Conservation (phyloP, 2,329 filamentous ascomycete genomes). For the Emydomyces testavorans region DNA sequence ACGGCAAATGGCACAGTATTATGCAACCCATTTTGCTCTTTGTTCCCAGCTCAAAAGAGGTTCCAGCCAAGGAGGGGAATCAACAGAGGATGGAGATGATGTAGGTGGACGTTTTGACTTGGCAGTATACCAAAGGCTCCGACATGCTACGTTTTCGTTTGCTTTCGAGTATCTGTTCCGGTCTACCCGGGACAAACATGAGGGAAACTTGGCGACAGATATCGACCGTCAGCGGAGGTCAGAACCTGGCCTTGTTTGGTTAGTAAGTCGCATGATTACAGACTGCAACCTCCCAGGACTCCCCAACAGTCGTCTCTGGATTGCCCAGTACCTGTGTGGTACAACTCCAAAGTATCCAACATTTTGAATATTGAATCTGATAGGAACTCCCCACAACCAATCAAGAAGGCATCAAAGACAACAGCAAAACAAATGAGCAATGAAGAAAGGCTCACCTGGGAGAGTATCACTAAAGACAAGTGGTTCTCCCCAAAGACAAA, state of each 20-base stretch:
- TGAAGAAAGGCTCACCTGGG: too few species aligned
- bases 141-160: not conserved
- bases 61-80: not conserved
- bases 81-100: not conserved
- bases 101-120: not conserved
- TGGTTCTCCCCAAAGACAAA: too few species aligned
- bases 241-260: not conserved
- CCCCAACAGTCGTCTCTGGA: too few species aligned
- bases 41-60: not conserved
- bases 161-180: not conserved
- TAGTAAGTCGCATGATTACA: not conserved
- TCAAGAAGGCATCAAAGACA: too few species aligned
- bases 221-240: not conserved
- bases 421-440: too few species aligned
- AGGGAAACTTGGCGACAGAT: not conserved
- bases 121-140: not conserved
- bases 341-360: too few species aligned
- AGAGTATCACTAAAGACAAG: too few species aligned
- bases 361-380: too few species aligned
- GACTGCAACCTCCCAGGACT: not conserved
- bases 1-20: not conserved
- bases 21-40: not conserved
- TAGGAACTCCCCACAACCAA: too few species aligned
- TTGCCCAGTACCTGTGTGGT: too few species aligned
- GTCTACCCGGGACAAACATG: not conserved